Evolutionary conservation across 495 filamentous ascomycete genomes (phyloP).

Genomic region (Oleoguttula mirabilis): DNA sequence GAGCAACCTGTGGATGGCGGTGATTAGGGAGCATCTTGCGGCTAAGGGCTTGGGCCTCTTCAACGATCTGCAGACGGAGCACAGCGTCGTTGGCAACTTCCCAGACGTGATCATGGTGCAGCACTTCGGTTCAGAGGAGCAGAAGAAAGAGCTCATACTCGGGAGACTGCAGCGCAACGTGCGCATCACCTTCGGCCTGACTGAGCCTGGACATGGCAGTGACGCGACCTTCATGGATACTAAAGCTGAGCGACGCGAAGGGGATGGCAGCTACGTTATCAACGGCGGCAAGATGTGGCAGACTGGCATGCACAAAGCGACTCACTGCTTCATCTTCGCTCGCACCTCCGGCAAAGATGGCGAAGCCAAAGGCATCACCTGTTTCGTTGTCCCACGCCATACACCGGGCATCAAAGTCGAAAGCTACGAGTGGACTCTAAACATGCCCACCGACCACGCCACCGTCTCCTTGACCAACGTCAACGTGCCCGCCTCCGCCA

Average conservation of each 20-base stretch:
- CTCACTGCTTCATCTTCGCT: slow-evolving; percentile 48
- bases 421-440: slow-evolving; percentile 49
- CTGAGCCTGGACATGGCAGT: slow-evolving; percentile 48
- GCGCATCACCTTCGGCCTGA: slow-evolving; percentile 45
- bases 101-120: slow-evolving; percentile 46
- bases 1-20: slow-evolving; percentile 48
- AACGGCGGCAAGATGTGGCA: slow-evolving; percentile 51
- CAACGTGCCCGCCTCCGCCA: slow-evolving; percentile 36
- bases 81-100: slow-evolving; percentile 47
- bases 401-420: slow-evolving; percentile 37
- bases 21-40: slow-evolving; percentile 45
- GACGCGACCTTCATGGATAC: slow-evolving; percentile 49
- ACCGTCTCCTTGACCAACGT: slow-evolving; percentile 40
- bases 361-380: slow-evolving; percentile 41
- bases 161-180: slow-evolving; percentile 38
- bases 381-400: slow-evolving; percentile 41
- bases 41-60: slow-evolving; percentile 44
- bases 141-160: slow-evolving; percentile 39
- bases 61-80: slow-evolving; percentile 52
- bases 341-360: slow-evolving; percentile 39
- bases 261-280: slow-evolving; percentile 37
- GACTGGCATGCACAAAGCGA: slow-evolving; percentile 46
- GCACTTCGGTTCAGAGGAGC: slow-evolving; percentile 40
- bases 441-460: slow-evolving; percentile 51
- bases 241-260: slow-evolving; percentile 29